These are phyloP conservation scores for Yamadazyma friedrichii DNA, from an alignment of 1,139 yeast species.

Conservation along the genomic window DNA sequence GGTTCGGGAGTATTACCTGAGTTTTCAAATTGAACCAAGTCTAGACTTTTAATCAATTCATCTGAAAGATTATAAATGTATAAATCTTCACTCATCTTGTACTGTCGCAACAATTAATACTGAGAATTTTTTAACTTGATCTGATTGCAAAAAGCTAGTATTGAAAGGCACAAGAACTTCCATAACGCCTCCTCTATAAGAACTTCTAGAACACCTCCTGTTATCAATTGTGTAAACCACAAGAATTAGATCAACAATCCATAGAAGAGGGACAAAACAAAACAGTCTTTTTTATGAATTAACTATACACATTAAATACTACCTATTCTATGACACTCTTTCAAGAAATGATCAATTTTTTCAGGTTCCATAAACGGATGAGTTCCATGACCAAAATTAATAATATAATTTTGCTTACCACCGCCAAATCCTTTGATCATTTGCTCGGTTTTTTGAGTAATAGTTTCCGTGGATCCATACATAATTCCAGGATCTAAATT, in stretches of 20 bases:
- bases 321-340: conserved; percentile 86
- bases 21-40: conserved; percentile 47
- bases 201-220: too few relatives aligned
- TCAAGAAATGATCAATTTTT: conserved; percentile 74
- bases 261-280: too few relatives aligned
- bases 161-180: too few relatives aligned
- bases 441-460: conserved; percentile 74
- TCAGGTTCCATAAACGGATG: conserved; percentile 97
- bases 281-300: too few relatives aligned
- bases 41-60: conserved; percentile 44
- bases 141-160: not conserved
- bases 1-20: not conserved
- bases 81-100: conserved; percentile 21
- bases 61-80: conserved; percentile 54
- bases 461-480: conserved; percentile 83
- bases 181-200: too few relatives aligned
- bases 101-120: too few relatives aligned
- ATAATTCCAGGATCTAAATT: conserved; percentile 94
- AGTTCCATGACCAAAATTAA: conserved; percentile 96
- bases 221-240: too few relatives aligned
- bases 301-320: conserved; percentile 13
- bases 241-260: too few relatives aligned
- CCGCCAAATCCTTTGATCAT: conserved; percentile 93
- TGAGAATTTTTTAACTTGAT: too few relatives aligned
- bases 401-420: conserved; percentile 85